Percentiles rank a stretch among this genome's conserved stretches.
Conservation (phyloP, 495 filamentous ascomycete genomes). For the Penicillium cosmopolitanum region DNA sequence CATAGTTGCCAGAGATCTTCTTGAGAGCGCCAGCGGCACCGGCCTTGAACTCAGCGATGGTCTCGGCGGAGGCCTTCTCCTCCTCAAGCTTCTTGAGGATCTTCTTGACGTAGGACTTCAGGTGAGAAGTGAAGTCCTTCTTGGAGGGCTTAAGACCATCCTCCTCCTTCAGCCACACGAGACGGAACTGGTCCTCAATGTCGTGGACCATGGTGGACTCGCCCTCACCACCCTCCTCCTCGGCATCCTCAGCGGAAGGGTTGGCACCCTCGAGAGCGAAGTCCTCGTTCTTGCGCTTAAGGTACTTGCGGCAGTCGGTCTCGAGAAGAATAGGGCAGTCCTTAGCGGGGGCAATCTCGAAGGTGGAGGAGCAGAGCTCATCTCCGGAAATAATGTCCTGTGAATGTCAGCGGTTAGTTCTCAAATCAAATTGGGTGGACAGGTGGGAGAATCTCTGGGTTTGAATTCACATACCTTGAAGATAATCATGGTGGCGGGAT, state of each 20-base stretch:
- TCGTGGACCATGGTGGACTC: constrained; percentile 77
- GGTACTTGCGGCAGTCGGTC: constrained; percentile 87
- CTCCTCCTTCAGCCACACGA: constrained; percentile 74
- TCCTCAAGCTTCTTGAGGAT: constrained; percentile 71
- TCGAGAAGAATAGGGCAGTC: constrained; percentile 82
- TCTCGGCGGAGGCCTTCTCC: constrained; percentile 59
- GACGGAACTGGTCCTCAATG: constrained; percentile 88
- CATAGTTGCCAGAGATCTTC: constrained; percentile 82
- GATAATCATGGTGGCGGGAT: constrained; percentile 78
- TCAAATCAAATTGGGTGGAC: background rate
- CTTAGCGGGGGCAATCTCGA: constrained; percentile 62
- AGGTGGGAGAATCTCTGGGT: background rate
- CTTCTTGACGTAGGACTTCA: constrained; percentile 94
- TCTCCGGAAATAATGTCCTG: constrained; percentile 90
- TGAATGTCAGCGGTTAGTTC: constrained; percentile 3
- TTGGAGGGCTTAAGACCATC: constrained; percentile 61
- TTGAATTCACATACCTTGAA: constrained; percentile 65
- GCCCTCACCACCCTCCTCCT: constrained; percentile 67
- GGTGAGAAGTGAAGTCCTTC: constrained; percentile 74
- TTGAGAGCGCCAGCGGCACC: constrained; percentile 71
- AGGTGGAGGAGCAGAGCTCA: constrained; percentile 96
- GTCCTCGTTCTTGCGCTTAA: constrained; percentile 66
- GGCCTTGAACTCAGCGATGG: constrained; percentile 76
- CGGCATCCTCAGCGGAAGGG: constrained; percentile 91
- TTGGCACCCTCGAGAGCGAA: constrained; percentile 96